Evolutionary conservation across 352 stramenopile species (phyloP).

Genomic region (Globisporangium recalcitrans): DNA sequence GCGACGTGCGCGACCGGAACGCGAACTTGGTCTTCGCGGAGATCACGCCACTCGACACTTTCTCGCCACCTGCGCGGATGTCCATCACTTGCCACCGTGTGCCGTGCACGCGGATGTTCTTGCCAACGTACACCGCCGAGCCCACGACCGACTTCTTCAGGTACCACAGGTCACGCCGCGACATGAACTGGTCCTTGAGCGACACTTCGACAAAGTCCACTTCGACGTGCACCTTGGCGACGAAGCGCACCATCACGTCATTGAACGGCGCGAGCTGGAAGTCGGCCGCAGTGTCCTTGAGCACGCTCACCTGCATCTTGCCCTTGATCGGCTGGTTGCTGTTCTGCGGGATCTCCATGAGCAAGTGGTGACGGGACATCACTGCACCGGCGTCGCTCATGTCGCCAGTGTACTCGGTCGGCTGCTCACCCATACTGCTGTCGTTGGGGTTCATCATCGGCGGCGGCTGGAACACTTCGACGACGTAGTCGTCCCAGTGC

Average conservation of each 20-base stretch:
- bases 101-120: conserved; percentile 69
- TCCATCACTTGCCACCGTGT: conserved; percentile 88
- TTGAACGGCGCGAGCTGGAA: conserved; percentile 76
- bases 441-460: conserved; percentile 8
- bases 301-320: conserved; percentile 75
- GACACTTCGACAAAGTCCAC: conserved; percentile 89
- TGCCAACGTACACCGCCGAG: conserved; percentile 68
- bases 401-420: conserved; percentile 15
- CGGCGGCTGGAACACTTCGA: conserved; percentile 71
- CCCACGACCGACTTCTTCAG: conserved; percentile 66
- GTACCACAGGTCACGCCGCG: conserved; percentile 89
- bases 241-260: conserved; percentile 77
- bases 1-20: conserved; percentile 91
- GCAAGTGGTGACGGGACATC: conserved; percentile 54
- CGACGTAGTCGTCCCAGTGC: conserved; percentile 64
- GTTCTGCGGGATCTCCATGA: conserved; percentile 71
- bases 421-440: conserved; percentile 10
- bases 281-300: conserved; percentile 72
- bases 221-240: conserved; percentile 68
- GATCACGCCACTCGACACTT: conserved; percentile 91
- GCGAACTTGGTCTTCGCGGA: conserved; percentile 95
- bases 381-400: conserved; percentile 6
- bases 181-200: conserved; percentile 91
- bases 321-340: conserved; percentile 62
- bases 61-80: conserved; percentile 72